Evolutionary conservation across 768 basidiomycete genomes (phyloP), one percentile per base, ranked within the genome.

Genomic region (Heimioporus sp.): DNA sequence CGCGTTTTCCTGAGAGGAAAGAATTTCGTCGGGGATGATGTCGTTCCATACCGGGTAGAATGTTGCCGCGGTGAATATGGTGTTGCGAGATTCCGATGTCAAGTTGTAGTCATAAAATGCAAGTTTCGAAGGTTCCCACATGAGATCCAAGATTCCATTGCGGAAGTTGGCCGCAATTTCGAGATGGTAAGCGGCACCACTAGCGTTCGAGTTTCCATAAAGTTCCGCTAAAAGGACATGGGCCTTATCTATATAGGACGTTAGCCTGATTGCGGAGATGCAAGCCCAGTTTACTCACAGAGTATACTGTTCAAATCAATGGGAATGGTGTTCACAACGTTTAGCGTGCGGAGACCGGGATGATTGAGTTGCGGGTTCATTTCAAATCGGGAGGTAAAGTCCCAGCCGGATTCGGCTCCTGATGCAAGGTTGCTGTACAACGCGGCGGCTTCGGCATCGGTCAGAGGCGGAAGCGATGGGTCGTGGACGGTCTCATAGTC

Each of bases 31-130:
- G 0, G 95, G 95, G 43, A 92, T 74, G 61, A 98, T 93, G 16
- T 83, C 87, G 46, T 79, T 85, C 95, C 93, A 97, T 44, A 87
- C 74, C 0, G 94, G 90, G 66, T 92, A 92, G 73, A 84, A 93
- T 1, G 80, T 83, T 2, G 90, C 93, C 3, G 73, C 77, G n/a
- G 82, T 82, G 72, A 86, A 93, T 30, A 91, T 64, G 43, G 59
- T 68, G 61, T 82, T 85, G 47, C 87, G 82, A 13, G 79, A 63
- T 45, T 85, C 83, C 3, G 84, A 78, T 8, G 81, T 85, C 37
- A 86, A 67, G 66, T 92, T 91, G 71, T 88, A 97, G 69, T 96
- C 94, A 61, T 95, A 95, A 71, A 95, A 96, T 0, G 87, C 87
- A n/a, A 92, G 74, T 74, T 88, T 90, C 9, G 73, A 69, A 0